phyloP scores from a whole-genome alignment of 352 stramenopile genomes.

The Aphanomyces invadans region DNA sequence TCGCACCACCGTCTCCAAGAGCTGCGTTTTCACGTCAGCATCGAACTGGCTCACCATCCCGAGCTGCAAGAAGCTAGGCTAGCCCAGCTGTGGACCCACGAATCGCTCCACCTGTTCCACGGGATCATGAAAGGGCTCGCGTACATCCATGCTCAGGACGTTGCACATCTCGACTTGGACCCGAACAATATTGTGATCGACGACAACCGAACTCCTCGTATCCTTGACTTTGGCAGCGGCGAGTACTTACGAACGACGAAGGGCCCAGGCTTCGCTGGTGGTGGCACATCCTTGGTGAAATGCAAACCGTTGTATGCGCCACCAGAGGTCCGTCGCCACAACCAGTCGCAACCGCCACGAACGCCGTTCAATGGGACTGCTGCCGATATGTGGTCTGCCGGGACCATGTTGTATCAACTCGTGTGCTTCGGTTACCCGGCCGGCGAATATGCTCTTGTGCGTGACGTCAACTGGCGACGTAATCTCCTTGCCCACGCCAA shows the following conservation, averaged over 20 bases:
- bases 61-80: constrained; percentile 49
- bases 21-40: constrained; percentile 44
- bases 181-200: constrained; percentile 77
- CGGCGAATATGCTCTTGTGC: constrained; percentile 62
- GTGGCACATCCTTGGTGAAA: constrained; percentile 53
- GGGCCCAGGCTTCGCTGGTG: constrained; percentile 41
- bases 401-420: constrained; percentile 73
- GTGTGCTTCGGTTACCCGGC: constrained; percentile 76
- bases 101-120: constrained; percentile 55
- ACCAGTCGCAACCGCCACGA: constrained; percentile 42
- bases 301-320: constrained; percentile 74
- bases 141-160: constrained; percentile 73
- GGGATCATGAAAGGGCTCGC: constrained; percentile 56
- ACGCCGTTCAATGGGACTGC: constrained; percentile 58
- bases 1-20: constrained; percentile 52
- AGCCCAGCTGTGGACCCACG: constrained; percentile 58
- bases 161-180: constrained; percentile 74
- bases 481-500: constrained; percentile 62
- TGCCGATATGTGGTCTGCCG: constrained; percentile 71
- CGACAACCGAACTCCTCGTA: constrained; percentile 34
- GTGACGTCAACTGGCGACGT: constrained; percentile 61
- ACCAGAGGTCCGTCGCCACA: constrained; percentile 57
- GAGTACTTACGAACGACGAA: constrained; percentile 53
- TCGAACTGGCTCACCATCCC: constrained; percentile 40
- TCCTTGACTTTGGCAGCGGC: constrained; percentile 78